Conservation (phyloP, 768 basidiomycete species). For the Leccinum rimulosum region DNA sequence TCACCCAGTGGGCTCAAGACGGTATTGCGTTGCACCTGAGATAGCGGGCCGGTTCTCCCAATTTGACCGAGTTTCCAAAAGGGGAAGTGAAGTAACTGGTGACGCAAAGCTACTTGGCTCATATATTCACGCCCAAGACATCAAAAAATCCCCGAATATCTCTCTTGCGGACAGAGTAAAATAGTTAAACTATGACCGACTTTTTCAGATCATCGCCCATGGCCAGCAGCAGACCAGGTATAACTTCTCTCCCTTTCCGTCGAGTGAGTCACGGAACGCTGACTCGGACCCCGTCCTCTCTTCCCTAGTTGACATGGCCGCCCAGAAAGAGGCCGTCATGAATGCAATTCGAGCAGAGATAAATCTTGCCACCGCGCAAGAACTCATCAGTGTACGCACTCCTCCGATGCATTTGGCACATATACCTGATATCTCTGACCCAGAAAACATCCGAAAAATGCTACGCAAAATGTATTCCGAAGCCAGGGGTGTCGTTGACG, state of each 20-base stretch:
- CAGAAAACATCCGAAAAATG: conserved; percentile 83
- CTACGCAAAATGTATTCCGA: conserved; percentile 72
- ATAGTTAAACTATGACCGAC: conserved; percentile 44
- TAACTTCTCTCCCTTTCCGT: background rate
- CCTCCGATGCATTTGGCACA: background rate
- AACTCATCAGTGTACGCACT: conserved; percentile 65
- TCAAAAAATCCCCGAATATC: background rate
- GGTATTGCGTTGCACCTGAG: background rate
- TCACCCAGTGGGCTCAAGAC: background rate
- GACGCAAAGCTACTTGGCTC: background rate
- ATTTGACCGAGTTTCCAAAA: conserved; percentile 13
- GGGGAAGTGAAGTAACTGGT: conserved; percentile 1
- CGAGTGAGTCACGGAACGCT: background rate
- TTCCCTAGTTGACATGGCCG: conserved; percentile 37
- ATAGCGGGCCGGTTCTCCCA: too few relatives aligned
- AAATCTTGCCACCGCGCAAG: conserved; percentile 72
- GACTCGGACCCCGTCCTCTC: background rate
- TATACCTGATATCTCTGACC: background rate
- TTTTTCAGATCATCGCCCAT: conserved; percentile 43
- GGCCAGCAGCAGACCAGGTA: conserved; percentile 26
- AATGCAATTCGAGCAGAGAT: conserved; percentile 66
- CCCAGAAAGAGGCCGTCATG: conserved; percentile 51
- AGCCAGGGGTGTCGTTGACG: conserved; percentile 68
- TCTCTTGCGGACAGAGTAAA: background rate
- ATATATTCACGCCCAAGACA: background rate